Conservation (phyloP, 1,139 yeast genomes). For the Geotrichum bryndzae region DNA sequence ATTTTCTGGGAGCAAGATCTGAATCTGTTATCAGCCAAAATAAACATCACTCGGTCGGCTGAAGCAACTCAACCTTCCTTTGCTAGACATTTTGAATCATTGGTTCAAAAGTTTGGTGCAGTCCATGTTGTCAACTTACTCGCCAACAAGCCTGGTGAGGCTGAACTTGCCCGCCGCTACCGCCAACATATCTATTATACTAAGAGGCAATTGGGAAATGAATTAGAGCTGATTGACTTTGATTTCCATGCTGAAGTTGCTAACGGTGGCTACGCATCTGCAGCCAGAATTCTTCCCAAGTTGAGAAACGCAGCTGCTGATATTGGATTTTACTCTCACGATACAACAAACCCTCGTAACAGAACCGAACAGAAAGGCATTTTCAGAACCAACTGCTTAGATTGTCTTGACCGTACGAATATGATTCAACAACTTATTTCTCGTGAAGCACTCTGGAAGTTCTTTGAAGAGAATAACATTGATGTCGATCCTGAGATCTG, state of each 20-base stretch:
- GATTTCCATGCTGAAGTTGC: slow-evolving; percentile 93
- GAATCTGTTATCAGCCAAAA: slow-evolving; percentile 66
- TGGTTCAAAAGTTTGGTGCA: slow-evolving; percentile 73
- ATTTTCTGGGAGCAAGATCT: slow-evolving; percentile 98
- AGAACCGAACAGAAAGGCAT: slow-evolving; percentile 80
- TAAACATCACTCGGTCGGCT: slow-evolving; percentile 75
- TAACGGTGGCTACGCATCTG: slow-evolving; percentile 80
- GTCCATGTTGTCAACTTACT: slow-evolving; percentile 81
- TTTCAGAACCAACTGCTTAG: slow-evolving; percentile 88
- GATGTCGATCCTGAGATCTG: slow-evolving; percentile 46
- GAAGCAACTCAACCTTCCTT: slow-evolving; percentile 94
- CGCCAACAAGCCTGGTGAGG: slow-evolving; percentile 73
- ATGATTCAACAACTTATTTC: slow-evolving; percentile 85
- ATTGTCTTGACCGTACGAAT: slow-evolving; percentile 92
- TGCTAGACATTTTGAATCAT: slow-evolving; percentile 65
- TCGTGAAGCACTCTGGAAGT: slow-evolving; percentile 56
- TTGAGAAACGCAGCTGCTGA: slow-evolving; percentile 61
- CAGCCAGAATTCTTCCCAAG: slow-evolving; percentile 60
- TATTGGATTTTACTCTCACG: slow-evolving; percentile 76
- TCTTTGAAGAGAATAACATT: slow-evolving; percentile 49
- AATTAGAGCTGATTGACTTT: slow-evolving; percentile 58
- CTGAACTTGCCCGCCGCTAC: slow-evolving; percentile 65
- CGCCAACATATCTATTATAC: slow-evolving; percentile 45
- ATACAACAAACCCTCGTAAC: slow-evolving; percentile 38
- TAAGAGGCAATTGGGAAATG: slow-evolving; percentile 41